Conservation (phyloP, 2,329 filamentous ascomycete species). For the Teratosphaeria viscida region DNA sequence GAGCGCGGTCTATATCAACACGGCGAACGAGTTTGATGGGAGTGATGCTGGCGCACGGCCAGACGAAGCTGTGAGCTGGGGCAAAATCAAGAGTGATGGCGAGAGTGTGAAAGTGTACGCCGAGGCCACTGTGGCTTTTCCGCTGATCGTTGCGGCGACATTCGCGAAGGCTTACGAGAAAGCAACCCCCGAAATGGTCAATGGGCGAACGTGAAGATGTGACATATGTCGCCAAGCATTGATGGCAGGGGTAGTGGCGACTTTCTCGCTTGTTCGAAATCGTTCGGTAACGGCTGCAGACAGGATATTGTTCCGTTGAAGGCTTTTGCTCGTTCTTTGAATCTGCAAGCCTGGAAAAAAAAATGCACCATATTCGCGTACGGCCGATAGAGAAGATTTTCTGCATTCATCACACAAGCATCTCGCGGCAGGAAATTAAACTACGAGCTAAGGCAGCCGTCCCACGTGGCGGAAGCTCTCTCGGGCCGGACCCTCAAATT, state of each 20-base stretch:
- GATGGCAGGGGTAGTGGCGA: background rate
- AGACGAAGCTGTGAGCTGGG: slow-evolving; percentile 96
- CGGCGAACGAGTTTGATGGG: slow-evolving; percentile 92
- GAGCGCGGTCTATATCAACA: slow-evolving; percentile 95
- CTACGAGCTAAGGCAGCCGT: background rate
- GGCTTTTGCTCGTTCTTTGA: background rate
- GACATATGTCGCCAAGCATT: too few species aligned
- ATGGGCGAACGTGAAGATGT: background rate
- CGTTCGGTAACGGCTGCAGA: background rate
- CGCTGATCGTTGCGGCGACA: slow-evolving; percentile 55
- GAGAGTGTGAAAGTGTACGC: slow-evolving; percentile 81
- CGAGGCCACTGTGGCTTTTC: slow-evolving; percentile 58
- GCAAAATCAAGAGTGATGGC: slow-evolving; percentile 86
- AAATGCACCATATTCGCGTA: background rate
- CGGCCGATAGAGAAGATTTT: too few species aligned
- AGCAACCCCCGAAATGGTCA: background rate
- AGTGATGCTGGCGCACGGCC: slow-evolving; percentile 91
- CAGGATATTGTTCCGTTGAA: background rate
- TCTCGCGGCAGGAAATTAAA: background rate
- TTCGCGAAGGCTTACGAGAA: slow-evolving; percentile 40
- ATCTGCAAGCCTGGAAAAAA: background rate
- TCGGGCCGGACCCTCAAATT: background rate
- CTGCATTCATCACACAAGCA: too few species aligned
- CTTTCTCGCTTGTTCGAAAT: background rate
- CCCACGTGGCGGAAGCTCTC: background rate